A percentile compares a stretch with the other conserved stretches of the same genome.
These are phyloP conservation scores for Daldinia caldariorum DNA, from an alignment of 495 filamentous ascomycete species.

Conservation along the genomic window DNA sequence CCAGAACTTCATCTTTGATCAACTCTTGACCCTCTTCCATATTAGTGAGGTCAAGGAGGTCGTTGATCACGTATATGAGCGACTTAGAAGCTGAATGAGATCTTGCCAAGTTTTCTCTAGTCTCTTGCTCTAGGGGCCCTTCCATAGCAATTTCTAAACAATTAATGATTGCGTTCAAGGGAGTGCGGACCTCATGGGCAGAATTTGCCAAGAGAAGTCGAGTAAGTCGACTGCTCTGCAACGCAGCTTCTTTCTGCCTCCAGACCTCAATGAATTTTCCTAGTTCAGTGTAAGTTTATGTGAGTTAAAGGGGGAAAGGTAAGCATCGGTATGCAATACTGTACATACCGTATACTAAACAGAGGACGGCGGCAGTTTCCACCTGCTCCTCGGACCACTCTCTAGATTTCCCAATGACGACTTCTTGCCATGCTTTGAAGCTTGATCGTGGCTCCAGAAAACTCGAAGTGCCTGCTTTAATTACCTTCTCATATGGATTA, in stretches of 20 bases:
- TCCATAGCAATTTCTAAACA: constrained; percentile 95
- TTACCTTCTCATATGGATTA: constrained; percentile 86
- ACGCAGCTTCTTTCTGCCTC: constrained; percentile 87
- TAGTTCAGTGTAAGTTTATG: constrained; percentile 25
- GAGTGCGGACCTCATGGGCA: constrained; percentile 93
- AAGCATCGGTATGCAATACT: neutral
- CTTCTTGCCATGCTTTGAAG: constrained; percentile 81
- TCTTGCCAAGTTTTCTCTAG: constrained; percentile 83
- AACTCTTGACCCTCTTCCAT: constrained; percentile 83
- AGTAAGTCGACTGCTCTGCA: constrained; percentile 85
- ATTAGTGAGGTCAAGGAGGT: constrained; percentile 91
- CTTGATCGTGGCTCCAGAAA: constrained; percentile 80
- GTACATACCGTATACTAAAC: constrained; percentile 87
- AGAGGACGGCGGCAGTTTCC: constrained; percentile 89
- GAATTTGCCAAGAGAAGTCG: constrained; percentile 87
- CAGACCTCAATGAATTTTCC: constrained; percentile 83
- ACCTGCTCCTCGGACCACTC: constrained; percentile 81
- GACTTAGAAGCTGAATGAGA: constrained; percentile 97
- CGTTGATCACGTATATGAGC: constrained; percentile 95
- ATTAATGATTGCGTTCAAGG: constrained; percentile 95
- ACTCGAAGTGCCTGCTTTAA: constrained; percentile 71
- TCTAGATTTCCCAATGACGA: constrained; percentile 75
- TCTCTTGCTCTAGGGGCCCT: constrained; percentile 81
- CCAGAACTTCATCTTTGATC: constrained; percentile 83
- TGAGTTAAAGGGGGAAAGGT: neutral